These are phyloP conservation scores for Herpetomonas tarakana DNA, from an alignment of 208 protist species.

Conservation along the genomic window DNA sequence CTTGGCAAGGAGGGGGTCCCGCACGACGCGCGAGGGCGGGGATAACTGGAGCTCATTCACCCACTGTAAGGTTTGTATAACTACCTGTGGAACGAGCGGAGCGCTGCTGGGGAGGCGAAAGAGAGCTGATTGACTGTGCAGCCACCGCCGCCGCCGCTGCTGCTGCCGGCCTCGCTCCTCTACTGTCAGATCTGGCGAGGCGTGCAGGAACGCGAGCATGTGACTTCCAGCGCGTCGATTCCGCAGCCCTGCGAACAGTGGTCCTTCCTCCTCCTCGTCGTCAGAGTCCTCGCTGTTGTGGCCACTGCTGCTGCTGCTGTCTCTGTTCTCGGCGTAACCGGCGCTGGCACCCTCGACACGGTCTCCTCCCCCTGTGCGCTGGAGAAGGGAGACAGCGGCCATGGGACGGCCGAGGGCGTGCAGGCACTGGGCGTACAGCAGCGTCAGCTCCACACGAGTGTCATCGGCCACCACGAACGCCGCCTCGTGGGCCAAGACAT, in stretches of 20 bases:
- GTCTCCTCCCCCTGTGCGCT: slow-evolving; percentile 7
- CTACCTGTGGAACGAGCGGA: slow-evolving; percentile 27
- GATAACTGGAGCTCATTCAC: slow-evolving; percentile 33
- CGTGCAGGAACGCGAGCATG: no score
- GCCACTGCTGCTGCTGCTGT: no score
- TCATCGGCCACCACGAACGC: neutral
- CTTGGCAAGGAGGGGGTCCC: slow-evolving; percentile 55
- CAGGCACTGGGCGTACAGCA: slow-evolving; percentile 28
- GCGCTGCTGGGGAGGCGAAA: neutral
- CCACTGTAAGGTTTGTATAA: slow-evolving; percentile 66
- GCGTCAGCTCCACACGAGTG: slow-evolving; percentile 8
- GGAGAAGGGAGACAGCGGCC: slow-evolving; percentile 29
- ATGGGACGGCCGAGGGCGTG: slow-evolving; percentile 20
- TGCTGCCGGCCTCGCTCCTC: neutral
- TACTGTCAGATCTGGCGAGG: no score
- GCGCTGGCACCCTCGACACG: no score
- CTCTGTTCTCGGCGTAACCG: no score
- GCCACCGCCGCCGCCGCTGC: neutral
- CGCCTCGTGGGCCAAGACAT: no score
- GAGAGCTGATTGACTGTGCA: neutral
- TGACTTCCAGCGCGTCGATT: no score
- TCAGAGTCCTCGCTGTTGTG: no score
- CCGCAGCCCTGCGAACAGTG: no score
- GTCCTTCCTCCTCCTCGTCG: neutral
- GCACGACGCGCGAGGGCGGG: slow-evolving; percentile 68